Evolutionary conservation across 441 rosid species (phyloP), one percentile per base, ranked within the genome.

Genomic region (Lepidium campestre): DNA sequence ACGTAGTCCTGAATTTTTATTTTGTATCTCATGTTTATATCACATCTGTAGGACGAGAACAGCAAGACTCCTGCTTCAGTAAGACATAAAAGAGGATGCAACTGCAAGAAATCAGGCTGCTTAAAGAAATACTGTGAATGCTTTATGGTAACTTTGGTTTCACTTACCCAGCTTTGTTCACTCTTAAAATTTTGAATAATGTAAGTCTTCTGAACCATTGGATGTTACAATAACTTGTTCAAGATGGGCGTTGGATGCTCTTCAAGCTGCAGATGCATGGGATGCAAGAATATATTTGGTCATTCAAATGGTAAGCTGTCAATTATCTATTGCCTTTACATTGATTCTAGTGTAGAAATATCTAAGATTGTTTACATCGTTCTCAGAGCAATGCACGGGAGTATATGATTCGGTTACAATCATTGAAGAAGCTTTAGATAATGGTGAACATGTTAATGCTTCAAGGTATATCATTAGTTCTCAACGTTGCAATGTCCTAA

Each of bases 171-270:
- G 6, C 27, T 50, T 46, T 62, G 19, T 36, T 54, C 70, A 32
- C 56, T 60, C 45, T 32, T 49, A 9, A 7, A 57, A 6, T 17
- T 36, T 57, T 12, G 15, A 29, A 41, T 47, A 36, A 47, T 47
- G 19, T 44, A 20, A 60, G 58, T 17, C 40, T 31, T 75, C 77
- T 86, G 62, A 82, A 54, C 56, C 15, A 48, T 36, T 22, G 23
- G 56, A 63, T 63, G 40, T 48, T 72, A 12, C 40, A 61, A 66
- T 74, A 75, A 36, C 2, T 45, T 39, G 57, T 17, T 44, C 6
- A 62, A 87, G 93, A 83, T 76, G 54, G 86, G 88, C 6, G 93
- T 87, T 40, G 90, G 88, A 72, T 87, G 90, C 80, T 85, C 93
- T 18, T 41, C 80, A 29, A 82, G 69, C 76, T 87, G 93, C 56